Conservation (phyloP, 805 yeast genomes). For the Starmerella lactis-condensi region DNA sequence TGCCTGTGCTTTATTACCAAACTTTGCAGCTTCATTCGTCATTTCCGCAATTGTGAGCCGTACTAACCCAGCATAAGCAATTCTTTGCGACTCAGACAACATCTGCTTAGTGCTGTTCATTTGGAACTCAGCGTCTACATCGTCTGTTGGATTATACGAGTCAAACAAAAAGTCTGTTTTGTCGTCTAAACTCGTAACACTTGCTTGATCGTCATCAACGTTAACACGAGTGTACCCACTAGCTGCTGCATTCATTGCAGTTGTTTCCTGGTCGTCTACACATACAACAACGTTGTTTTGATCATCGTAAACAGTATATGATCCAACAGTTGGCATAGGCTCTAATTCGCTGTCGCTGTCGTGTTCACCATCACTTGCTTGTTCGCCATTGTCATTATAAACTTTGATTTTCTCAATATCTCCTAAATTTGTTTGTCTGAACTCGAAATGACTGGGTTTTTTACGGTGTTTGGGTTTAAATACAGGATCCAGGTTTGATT, state of each 20-base stretch:
- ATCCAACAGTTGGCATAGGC: constrained; percentile 67
- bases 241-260: constrained; percentile 28
- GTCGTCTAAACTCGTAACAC: constrained; percentile 33
- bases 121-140: constrained; percentile 39
- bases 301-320: constrained; percentile 61
- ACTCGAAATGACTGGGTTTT: constrained; percentile 11
- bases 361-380: constrained; percentile 9
- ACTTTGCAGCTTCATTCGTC: constrained; percentile 49
- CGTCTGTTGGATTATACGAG: constrained; percentile 26
- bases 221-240: constrained; percentile 68
- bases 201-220: constrained; percentile 46
- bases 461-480: constrained; percentile 2
- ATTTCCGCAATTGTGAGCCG: constrained; percentile 58
- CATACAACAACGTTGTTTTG: constrained; percentile 30
- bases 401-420: constrained; percentile 11
- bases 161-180: constrained; percentile 40
- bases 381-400: constrained; percentile 8
- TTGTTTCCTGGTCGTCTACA: constrained; percentile 10
- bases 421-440: constrained; percentile 16
- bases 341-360: constrained; percentile 53
- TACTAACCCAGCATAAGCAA: constrained; percentile 78
- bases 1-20: constrained; percentile 19
- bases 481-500: constrained; percentile 1
- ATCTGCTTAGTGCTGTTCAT: constrained; percentile 62
- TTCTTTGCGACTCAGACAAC: constrained; percentile 65